phyloP scores from a whole-genome alignment of 176 grass and related monocot genomes.

The Oryza glaberrima region DNA sequence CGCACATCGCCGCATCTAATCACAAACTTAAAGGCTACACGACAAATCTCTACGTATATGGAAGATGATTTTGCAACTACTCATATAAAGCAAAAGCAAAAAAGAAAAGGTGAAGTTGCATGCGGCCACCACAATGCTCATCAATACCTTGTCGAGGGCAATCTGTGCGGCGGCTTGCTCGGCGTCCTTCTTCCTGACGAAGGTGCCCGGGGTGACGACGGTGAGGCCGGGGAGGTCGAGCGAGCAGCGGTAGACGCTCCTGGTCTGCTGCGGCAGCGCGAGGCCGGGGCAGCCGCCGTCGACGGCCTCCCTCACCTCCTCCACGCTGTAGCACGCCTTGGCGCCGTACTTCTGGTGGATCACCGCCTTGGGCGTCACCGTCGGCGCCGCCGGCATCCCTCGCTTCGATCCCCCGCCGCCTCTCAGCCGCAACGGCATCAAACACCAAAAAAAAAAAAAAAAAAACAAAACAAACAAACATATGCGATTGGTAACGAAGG shows the following conservation, averaged over 20 bases:
- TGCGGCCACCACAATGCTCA: background rate
- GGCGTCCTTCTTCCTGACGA: constrained; percentile 86
- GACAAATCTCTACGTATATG: background rate
- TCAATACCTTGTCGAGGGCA: constrained; percentile 80
- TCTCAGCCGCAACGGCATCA: background rate
- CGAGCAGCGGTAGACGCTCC: constrained; percentile 68
- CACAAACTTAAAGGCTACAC: background rate
- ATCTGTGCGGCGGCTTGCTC: constrained; percentile 92
- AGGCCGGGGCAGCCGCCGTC: constrained; percentile 77
- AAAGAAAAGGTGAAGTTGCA: background rate
- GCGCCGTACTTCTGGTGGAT: constrained; percentile 75
- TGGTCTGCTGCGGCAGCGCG: constrained; percentile 57
- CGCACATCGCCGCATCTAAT: background rate
- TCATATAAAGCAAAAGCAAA: background rate
- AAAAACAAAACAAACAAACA: too few relatives aligned
- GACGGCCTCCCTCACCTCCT: constrained; percentile 64
- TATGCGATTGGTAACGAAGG: background rate
- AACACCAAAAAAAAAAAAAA: background rate
- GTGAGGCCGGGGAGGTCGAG: constrained; percentile 73
- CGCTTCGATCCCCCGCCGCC: background rate
- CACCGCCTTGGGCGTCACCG: constrained; percentile 79
- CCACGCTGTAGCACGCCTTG: constrained; percentile 62
- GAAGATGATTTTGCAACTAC: background rate
- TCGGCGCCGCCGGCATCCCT: constrained; percentile 36
- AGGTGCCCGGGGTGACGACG: constrained; percentile 66